Percentiles rank a stretch among this genome's conserved stretches.
phyloP scores from a whole-genome alignment of 495 filamentous ascomycete genomes.

The Talaromyces adpressus region DNA sequence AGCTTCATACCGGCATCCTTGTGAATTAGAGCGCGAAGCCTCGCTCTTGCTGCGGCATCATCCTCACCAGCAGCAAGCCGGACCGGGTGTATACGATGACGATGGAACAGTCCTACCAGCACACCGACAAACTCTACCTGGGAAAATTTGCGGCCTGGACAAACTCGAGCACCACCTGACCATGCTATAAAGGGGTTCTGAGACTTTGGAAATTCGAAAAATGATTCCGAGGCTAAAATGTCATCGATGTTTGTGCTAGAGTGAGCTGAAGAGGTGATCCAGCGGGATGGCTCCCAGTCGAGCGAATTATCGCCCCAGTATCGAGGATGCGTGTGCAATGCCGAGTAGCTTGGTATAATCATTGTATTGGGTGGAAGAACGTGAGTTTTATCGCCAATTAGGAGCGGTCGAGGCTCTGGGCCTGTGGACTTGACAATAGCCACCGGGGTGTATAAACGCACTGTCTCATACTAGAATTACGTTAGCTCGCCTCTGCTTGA shows the following conservation, averaged over 20 bases:
- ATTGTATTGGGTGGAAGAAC: constrained; percentile 14
- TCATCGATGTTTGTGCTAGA: not conserved
- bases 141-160: constrained; percentile 65
- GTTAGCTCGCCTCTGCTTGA: not conserved
- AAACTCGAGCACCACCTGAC: constrained; percentile 63
- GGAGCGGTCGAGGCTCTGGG: not conserved
- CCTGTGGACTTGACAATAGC: constrained; percentile 30
- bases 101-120: not conserved
- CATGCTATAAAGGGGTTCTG: constrained; percentile 63
- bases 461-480: constrained; percentile 22
- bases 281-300: constrained; percentile 11
- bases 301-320: constrained; percentile 16
- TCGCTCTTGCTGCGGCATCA: not conserved
- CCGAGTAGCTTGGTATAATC: not conserved
- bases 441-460: constrained; percentile 35
- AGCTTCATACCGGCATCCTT: no score
- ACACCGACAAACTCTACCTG: constrained; percentile 24
- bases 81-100: not conserved
- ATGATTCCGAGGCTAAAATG: not conserved
- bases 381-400: not conserved
- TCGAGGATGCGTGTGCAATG: constrained; percentile 15
- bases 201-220: constrained; percentile 35
- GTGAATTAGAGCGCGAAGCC: no score
- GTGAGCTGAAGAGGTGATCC: constrained; percentile 8
- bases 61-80: not conserved